These are phyloP conservation scores for Protea cynaroides DNA, from an alignment of 164 flowering plant species.

Conservation along the genomic window DNA sequence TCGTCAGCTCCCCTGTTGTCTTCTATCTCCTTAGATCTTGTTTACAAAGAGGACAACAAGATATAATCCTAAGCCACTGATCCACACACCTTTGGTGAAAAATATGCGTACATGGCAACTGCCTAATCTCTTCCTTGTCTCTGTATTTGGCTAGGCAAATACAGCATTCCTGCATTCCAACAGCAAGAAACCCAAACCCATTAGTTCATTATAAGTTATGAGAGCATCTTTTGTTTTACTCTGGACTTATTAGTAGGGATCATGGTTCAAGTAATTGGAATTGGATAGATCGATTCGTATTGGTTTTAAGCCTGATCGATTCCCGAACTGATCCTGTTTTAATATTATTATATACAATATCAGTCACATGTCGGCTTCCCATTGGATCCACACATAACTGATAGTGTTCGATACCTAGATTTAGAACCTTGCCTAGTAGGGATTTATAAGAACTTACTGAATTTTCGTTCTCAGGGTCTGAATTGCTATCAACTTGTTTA, in stretches of 20 bases:
- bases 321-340: no score
- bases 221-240: no score
- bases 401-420: no score
- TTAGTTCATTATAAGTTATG: not conserved
- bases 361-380: no score
- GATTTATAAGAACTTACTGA: conserved; percentile 49
- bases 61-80: conserved; percentile 86
- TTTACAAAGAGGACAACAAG: conserved; percentile 94
- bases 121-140: conserved; percentile 84
- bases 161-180: conserved; percentile 77
- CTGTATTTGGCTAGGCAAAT: conserved; percentile 79
- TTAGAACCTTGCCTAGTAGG: no score
- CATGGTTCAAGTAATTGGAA: no score
- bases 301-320: no score
- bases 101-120: conserved; percentile 78
- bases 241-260: not conserved
- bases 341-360: no score
- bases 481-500: conserved; percentile 32
- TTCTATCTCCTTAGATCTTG: conserved; percentile 47
- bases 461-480: conserved; percentile 27
- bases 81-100: conserved; percentile 89
- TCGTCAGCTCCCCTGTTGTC: not conserved
- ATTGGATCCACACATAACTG: no score
- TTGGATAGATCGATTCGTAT: no score
- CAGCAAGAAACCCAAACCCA: not conserved